Evolutionary conservation across 495 filamentous ascomycete species (phyloP), one percentile per base, ranked within the genome.

Genomic region (Aspergillus cavernicola): DNA sequence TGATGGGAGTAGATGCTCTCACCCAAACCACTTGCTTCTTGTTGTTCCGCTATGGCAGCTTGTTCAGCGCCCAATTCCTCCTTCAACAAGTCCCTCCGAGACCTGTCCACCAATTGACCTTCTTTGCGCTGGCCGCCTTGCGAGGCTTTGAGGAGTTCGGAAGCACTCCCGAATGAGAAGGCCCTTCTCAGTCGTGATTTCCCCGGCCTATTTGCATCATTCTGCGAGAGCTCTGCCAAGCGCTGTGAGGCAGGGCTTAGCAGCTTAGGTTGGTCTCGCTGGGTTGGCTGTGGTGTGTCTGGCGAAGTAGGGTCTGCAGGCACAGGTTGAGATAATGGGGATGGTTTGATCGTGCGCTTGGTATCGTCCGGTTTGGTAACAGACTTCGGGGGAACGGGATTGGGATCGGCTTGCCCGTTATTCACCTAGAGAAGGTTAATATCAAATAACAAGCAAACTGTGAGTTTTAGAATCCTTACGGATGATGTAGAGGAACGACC

Each of bases 141-240:
- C 6, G 82, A 82, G 12, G 84, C 78, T 57, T 88, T 88, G 46
- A 89, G 79, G 32, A 99, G 80, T 65, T 99, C 95, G 9, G 92
- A 89, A 36, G 92, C 89, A 65, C 95, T 97, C 16, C 93, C 92
- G 69, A 99, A 99, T 0, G 95, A 97, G 66, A 99, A 97, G 3
- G 93, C 93, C 62, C 93, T 82, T 51, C 93, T 80, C 40, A 99
- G 73, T 45, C 92, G 80, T 52, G 95, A 95, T 72, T 96, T 92
- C 49, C 84, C 89, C 52, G 85, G 85, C 56, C 80, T 86, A 59
- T 80, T 83, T 1, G 75, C 69, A 28, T 85, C 85, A 58, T 85
- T 89, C 51, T 92, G 89, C 41, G 82, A 88, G 31, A 97, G 72
- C 9, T 90, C 90, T 9, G 86, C 80, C 33, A 96, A 77, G 41